phyloP scores from a whole-genome alignment of 768 basidiomycete genomes.

The Leccinum pellstonianum region DNA sequence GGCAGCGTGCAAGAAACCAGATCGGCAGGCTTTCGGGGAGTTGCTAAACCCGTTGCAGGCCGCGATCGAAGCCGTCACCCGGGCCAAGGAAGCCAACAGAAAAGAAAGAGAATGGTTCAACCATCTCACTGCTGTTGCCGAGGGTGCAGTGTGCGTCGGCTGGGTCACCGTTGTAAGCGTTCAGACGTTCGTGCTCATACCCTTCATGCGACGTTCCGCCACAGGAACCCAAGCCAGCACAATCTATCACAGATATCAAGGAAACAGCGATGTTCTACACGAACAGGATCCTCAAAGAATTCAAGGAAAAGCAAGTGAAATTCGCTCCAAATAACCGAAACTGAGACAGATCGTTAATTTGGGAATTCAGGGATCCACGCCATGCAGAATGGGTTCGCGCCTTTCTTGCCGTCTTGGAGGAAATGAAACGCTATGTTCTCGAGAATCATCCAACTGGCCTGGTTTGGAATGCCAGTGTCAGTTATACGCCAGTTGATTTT shows the following conservation, averaged over 20 bases:
- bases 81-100: constrained; percentile 77
- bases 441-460: constrained; percentile 86
- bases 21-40: constrained; percentile 51
- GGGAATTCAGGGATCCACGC: constrained; percentile 65
- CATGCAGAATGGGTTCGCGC: constrained; percentile 87
- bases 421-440: constrained; percentile 76
- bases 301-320: constrained; percentile 78
- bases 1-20: constrained; percentile 77
- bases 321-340: not conserved
- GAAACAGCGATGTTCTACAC: constrained; percentile 87
- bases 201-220: not conserved
- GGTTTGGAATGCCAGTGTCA: constrained; percentile 82
- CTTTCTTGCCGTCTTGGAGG: constrained; percentile 70
- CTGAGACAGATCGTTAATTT: constrained; percentile 6
- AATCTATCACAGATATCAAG: constrained; percentile 78
- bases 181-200: not conserved
- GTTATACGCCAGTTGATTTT: constrained; percentile 11
- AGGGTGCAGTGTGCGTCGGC: constrained; percentile 76
- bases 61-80: constrained; percentile 72
- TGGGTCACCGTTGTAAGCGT: constrained; percentile 83
- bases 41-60: constrained; percentile 68
- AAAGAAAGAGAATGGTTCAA: constrained; percentile 80
- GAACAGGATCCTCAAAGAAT: constrained; percentile 88
- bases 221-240: constrained; percentile 74
- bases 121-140: constrained; percentile 78